A percentile compares a stretch with the other conserved stretches of the same genome.
These are phyloP conservation scores for Funneliformis geosporum DNA, from an alignment of 192 early-diverging fungal genomes.

Conservation along the genomic window DNA sequence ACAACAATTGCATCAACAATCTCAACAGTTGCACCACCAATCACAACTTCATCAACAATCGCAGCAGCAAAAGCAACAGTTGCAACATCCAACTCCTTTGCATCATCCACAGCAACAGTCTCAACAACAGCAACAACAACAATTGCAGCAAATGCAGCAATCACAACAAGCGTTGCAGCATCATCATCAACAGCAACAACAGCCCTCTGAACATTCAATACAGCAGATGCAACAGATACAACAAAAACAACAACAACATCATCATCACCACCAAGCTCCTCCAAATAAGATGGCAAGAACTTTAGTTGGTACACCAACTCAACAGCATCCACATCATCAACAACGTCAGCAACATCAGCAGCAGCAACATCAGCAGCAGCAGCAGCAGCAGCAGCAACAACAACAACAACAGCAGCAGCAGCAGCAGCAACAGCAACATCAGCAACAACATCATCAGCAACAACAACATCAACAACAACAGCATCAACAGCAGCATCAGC, in stretches of 20 bases:
- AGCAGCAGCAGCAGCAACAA: background rate
- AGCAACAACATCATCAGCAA: too few relatives aligned
- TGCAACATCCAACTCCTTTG: background rate
- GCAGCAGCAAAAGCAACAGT: background rate
- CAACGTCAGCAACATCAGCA: background rate
- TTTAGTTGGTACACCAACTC: background rate
- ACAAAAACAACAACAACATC: background rate
- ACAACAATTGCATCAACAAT: constrained; percentile 1
- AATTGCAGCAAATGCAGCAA: background rate
- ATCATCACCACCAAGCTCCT: background rate
- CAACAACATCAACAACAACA: too few relatives aligned
- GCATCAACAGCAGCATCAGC: too few relatives aligned
- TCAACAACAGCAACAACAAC: background rate
- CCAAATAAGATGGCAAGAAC: background rate
- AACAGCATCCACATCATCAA: background rate
- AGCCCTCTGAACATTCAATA: background rate
- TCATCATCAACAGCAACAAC: background rate
- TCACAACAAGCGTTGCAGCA: background rate
- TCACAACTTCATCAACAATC: background rate
- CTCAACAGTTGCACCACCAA: background rate
- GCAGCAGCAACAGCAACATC: background rate
- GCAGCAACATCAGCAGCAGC: too few relatives aligned
- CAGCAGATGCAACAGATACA: background rate
- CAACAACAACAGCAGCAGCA: background rate
- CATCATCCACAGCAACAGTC: background rate